phyloP scores from a whole-genome alignment of 768 basidiomycete species.

The Panellus pusillus region DNA sequence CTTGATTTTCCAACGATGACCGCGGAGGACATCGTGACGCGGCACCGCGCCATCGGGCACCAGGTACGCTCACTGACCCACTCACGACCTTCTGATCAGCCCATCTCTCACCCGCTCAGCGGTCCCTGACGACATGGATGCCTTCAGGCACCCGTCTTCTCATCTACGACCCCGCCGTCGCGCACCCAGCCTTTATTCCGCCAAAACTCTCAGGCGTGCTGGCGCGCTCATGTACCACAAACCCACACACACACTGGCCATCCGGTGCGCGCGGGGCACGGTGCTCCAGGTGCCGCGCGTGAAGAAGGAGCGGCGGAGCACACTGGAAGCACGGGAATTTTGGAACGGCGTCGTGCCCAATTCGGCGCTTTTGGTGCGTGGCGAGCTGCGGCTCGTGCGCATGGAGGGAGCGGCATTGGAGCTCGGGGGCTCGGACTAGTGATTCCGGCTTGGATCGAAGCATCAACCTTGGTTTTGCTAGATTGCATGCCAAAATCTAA shows the following conservation, averaged over 20 bases:
- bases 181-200: neutral
- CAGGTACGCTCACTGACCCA: slow-evolving; percentile 43
- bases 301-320: slow-evolving; percentile 54
- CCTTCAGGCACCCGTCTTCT: slow-evolving; percentile 39
- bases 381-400: slow-evolving; percentile 11
- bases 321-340: slow-evolving; percentile 64
- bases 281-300: slow-evolving; percentile 55
- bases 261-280: slow-evolving; percentile 56
- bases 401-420: neutral
- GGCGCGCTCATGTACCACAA: slow-evolving; percentile 40
- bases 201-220: slow-evolving; percentile 18
- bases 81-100: neutral
- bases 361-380: slow-evolving; percentile 4
- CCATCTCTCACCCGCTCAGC: slow-evolving; percentile 21
- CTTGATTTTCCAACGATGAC: slow-evolving; percentile 60
- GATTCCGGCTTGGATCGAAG: neutral
- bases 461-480: too few species aligned
- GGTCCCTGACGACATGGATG: slow-evolving; percentile 35
- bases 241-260: slow-evolving; percentile 39
- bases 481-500: too few species aligned
- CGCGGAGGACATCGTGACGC: slow-evolving; percentile 53
- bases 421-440: too few species aligned
- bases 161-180: slow-evolving; percentile 32
- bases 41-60: slow-evolving; percentile 66
- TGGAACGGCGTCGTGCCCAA: slow-evolving; percentile 62